Conservation (phyloP, 805 yeast species). For the Lachancea nothofagi region DNA sequence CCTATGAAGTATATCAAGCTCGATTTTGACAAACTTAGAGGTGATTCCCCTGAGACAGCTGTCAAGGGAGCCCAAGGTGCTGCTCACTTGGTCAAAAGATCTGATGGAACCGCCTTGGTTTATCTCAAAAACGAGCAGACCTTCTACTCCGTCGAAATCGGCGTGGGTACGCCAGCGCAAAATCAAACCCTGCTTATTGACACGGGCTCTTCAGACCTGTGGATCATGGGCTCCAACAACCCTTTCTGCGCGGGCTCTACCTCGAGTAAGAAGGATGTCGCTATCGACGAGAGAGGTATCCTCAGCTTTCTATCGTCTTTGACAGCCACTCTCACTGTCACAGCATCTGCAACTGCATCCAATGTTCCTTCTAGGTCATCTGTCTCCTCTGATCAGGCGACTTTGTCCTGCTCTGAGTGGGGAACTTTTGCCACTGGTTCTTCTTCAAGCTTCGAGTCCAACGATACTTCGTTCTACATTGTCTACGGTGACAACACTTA, state of each 20-base stretch:
- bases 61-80: slow-evolving; percentile 10
- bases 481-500: slow-evolving; percentile 48
- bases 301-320: slow-evolving; percentile 1
- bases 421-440: slow-evolving; percentile 32
- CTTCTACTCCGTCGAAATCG: slow-evolving; percentile 42
- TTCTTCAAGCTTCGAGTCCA: slow-evolving; percentile 25
- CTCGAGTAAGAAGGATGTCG: neutral
- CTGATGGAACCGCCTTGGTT: slow-evolving; percentile 31
- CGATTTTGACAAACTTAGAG: slow-evolving; percentile 24
- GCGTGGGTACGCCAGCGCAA: slow-evolving; percentile 56
- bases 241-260: slow-evolving; percentile 36
- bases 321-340: slow-evolving; percentile 2
- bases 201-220: slow-evolving; percentile 72
- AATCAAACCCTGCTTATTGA: slow-evolving; percentile 56
- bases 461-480: slow-evolving; percentile 38
- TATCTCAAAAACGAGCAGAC: slow-evolving; percentile 36
- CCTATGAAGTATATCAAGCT: slow-evolving; percentile 8
- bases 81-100: slow-evolving; percentile 20
- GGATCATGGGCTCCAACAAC: slow-evolving; percentile 50
- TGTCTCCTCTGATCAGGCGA: slow-evolving; percentile 17
- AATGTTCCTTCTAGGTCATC: neutral
- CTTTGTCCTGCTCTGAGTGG: slow-evolving; percentile 36
- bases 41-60: slow-evolving; percentile 18
- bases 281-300: neutral
- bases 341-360: slow-evolving; percentile 1